Evolutionary conservation across 352 stramenopile species (phyloP), one percentile per base, ranked within the genome.

Genomic region (Globisporangium sylvaticum): DNA sequence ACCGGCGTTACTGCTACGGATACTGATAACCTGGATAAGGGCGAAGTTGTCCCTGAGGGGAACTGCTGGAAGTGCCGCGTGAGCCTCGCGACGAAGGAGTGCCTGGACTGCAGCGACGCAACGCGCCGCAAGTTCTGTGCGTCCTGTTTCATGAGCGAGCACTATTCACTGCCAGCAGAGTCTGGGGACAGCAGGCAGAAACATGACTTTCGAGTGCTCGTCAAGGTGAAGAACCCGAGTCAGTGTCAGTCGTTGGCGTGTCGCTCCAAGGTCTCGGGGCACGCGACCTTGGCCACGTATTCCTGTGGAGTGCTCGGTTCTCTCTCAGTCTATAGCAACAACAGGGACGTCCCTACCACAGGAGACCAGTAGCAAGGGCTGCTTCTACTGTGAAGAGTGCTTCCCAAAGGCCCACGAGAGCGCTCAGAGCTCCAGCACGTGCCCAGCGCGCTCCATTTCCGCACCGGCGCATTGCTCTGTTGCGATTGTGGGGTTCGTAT

Each of bases 311-410:
- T 85, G 78, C 22, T 39, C 24, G 6, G 34, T 48, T 15, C n/a
- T 48, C n/a, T 10, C 10, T 5, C 10, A 27, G 10, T 2, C 5
- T 15, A 31, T 25, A 58, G 1, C 15, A 24, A 2, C 12, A 59
- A 20, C 22, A 5, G 37, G 37, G 34, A 42, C 34, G 12, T 27
- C 50, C 4, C 0, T 5, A 42, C 6, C 15, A 53, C 4, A 53
- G 22, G 50, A 22, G 14, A 53, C 18, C 31, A 32, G 37, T 55
- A 4, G 37, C 58, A 4, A 14, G 18, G 76, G 78, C 1, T 83
- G 69, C 10, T 93, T 89, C 66, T 90, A 83, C 52, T 95, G 84
- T 62, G 83, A 92, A 42, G 48, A 64, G 2, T 93, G 85, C 67
- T 91, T 89, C 58, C 54, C 65, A 9, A 46, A 25, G 6, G 68